Percentiles rank a stretch among this genome's conserved stretches.
Conservation (phyloP, 2,329 filamentous ascomycete species). For the Myriosclerotinia duriaeana region DNA sequence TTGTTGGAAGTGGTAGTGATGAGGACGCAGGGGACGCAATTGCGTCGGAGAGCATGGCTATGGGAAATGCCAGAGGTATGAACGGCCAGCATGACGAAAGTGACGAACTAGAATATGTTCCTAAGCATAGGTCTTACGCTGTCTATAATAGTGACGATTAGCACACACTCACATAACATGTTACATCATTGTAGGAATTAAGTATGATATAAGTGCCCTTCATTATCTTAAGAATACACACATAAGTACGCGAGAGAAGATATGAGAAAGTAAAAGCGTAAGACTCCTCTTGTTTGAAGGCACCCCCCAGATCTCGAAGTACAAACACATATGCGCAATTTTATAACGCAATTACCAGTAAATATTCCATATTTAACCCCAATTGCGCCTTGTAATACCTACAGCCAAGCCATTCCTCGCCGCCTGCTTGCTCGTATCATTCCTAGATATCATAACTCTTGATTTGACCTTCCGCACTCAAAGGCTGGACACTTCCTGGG, state of each 20-base stretch:
- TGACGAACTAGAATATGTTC: not conserved
- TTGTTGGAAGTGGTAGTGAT: conserved; percentile 18
- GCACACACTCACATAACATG: not conserved
- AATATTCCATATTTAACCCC: conserved; percentile 35
- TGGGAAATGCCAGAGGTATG: not conserved
- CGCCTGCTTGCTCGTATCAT: conserved; percentile 21
- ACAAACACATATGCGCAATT: conserved; percentile 16
- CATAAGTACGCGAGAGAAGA: not conserved
- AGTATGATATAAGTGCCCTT: conserved; percentile 12
- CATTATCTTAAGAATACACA: conserved; percentile 25
- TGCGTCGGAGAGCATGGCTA: not conserved
- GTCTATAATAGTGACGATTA: conserved; percentile 22
- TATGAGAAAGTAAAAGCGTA: conserved; percentile 12
- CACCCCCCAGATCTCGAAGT: conserved; percentile 9
- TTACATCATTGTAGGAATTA: not conserved
- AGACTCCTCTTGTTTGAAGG: conserved; percentile 16
- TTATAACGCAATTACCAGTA: conserved; percentile 24
- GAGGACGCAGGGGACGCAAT: conserved; percentile 17
- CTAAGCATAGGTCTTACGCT: conserved; percentile 14
- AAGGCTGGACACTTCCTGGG: conserved; percentile 51
- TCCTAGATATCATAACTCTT: conserved; percentile 46
- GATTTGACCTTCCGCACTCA: conserved; percentile 55
- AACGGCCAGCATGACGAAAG: not conserved
- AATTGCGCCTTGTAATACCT: conserved; percentile 33
- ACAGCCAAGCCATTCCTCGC: conserved; percentile 17